Evolutionary conservation across 352 stramenopile species (phyloP), one percentile per base, ranked within the genome.

Genomic region (Pythium aquatile): DNA sequence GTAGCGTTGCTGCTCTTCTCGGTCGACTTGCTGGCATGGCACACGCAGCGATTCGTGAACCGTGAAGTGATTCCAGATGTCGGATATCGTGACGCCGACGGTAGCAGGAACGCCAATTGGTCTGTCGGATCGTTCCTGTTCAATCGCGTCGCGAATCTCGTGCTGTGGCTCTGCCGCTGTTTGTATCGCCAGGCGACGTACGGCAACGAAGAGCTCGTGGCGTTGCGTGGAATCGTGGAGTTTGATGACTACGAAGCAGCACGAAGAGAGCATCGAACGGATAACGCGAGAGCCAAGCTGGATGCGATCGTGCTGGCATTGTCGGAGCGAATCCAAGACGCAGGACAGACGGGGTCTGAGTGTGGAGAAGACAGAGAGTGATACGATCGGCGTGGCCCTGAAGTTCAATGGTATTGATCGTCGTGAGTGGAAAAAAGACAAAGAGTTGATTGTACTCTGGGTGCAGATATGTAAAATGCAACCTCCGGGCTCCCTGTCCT

Each of bases 221-320:
- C 68, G 1, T 6, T 68, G 3, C 60, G 62, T 16, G 66, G 66
- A 40, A 44, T 37, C 49, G 59, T 72, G 42, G 59, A 68, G 53
- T 62, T 55, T 57, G 66, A 61, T 13, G 57, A 63, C 30, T 63
- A 55, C 30, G 57, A 63, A 30, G 29, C 37, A 3, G 4, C 26
- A 14, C 17, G 17, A 13, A 29, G 57, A 14, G 24, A 62, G 40
- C 37, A 42, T 14, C n/a, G 24, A 7, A 30, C 20, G 11, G 32
- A 30, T 7, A 16, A 5, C 4, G 29, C 33, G 17, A 17, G 9
- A n/a, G 26, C 35, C 5, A 59, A 49, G 53, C 20, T 55, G 28
- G 26, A 28, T 2, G 26, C 14, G 26, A 55, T 55, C 28, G 14
- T 55, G 24, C 29, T 20, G 28, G 48, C 48, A 10, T 24, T 55